A percentile compares a stretch with the other conserved stretches of the same genome.
Evolutionary conservation across 2,329 filamentous ascomycete species (phyloP).

Genomic region (Teratosphaeriaceae sp.): DNA sequence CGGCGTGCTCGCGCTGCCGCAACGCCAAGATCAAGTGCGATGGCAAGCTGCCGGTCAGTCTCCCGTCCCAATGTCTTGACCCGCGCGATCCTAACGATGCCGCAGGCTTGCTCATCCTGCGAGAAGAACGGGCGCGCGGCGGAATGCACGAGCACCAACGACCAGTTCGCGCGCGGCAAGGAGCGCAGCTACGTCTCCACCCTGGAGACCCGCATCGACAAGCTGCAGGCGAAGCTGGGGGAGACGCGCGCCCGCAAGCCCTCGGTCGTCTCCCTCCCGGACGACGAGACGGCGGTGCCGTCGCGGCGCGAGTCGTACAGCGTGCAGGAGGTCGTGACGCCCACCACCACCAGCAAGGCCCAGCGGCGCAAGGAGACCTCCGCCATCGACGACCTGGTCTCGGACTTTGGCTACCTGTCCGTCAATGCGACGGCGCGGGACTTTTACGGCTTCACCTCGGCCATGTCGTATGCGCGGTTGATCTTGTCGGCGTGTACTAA

Average conservation of each 20-base stretch:
- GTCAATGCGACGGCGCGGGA: conserved; percentile 93
- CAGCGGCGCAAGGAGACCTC: conserved; percentile 61
- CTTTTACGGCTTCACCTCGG: conserved; percentile 79
- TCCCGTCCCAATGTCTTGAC: background rate
- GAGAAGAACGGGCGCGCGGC: conserved; percentile 80
- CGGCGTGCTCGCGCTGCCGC: conserved; percentile 75
- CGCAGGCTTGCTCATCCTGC: conserved; percentile 76
- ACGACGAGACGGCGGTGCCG: conserved; percentile 41
- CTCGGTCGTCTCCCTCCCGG: conserved; percentile 60
- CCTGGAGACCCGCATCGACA: conserved; percentile 84
- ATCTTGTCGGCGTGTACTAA: conserved; percentile 77
- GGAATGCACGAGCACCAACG: conserved; percentile 89
- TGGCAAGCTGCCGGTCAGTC: conserved; percentile 67
- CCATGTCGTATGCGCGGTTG: conserved; percentile 87
- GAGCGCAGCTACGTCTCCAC: conserved; percentile 95
- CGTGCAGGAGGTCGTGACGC: conserved; percentile 23
- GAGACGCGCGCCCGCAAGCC: conserved; percentile 63
- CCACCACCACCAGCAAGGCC: conserved; percentile 30
- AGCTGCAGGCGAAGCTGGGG: conserved; percentile 68
- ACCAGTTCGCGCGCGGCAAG: conserved; percentile 92
- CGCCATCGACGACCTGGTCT: conserved; percentile 85
- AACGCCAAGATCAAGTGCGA: conserved; percentile 97
- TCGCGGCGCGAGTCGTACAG: conserved; percentile 44
- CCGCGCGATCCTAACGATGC: background rate
- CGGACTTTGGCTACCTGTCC: conserved; percentile 90